phyloP scores from a whole-genome alignment of 2,329 filamentous ascomycete genomes.

The Cercospora brassicicola region DNA sequence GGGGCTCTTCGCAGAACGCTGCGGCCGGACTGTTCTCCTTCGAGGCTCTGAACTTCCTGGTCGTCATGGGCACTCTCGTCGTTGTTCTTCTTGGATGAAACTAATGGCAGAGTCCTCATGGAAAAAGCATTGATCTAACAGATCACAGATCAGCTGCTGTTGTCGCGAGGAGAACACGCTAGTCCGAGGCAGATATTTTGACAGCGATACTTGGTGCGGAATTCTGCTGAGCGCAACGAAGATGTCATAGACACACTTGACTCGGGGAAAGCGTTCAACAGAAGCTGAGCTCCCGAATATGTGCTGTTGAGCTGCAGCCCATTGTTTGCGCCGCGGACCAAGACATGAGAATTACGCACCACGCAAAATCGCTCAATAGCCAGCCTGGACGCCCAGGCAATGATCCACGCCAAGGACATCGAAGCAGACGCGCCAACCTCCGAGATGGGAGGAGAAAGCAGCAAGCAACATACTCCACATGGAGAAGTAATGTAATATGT shows the following conservation, averaged over 20 bases:
- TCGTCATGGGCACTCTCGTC: slow-evolving; percentile 6
- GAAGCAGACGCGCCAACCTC: not conserved
- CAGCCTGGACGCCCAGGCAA: not conserved
- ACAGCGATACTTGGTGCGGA: not conserved
- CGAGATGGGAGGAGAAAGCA: not conserved
- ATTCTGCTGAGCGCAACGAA: not conserved
- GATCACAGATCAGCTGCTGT: not conserved
- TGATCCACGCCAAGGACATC: not conserved
- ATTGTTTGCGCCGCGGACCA: not conserved
- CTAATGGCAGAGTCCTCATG: not conserved
- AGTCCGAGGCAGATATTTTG: not conserved
- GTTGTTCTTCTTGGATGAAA: not conserved
- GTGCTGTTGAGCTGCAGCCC: not conserved
- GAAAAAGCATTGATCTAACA: not conserved
- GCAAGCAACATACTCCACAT: not conserved
- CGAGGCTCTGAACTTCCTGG: slow-evolving; percentile 9
- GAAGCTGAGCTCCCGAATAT: not conserved
- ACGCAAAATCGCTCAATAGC: not conserved
- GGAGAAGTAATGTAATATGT: slow-evolving; percentile 2
- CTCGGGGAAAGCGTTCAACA: not conserved
- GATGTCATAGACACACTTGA: not conserved
- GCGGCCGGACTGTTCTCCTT: not conserved
- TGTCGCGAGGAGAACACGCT: not conserved
- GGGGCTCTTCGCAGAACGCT: not conserved
- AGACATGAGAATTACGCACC: not conserved